phyloP scores from a whole-genome alignment of 441 rosid species.

The Rhodomyrtus psidioides region DNA sequence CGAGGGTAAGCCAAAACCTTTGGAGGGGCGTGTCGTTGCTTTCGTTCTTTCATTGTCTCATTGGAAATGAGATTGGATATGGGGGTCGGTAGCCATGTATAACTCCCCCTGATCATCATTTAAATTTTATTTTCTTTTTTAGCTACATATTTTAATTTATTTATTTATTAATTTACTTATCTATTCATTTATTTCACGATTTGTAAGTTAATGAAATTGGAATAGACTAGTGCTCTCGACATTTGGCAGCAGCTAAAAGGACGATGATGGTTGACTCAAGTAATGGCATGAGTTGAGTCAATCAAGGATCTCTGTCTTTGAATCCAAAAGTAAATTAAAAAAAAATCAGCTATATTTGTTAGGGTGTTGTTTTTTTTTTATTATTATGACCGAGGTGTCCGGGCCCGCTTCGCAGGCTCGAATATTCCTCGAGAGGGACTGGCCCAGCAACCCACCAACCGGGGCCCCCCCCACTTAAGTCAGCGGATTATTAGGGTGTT shows the following conservation, averaged over 20 bases:
- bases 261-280: neutral
- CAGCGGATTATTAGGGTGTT: too few relatives aligned
- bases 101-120: neutral
- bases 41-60: neutral
- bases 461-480: too few relatives aligned
- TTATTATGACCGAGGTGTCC: too few relatives aligned
- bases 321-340: neutral
- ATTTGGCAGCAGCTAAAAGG: neutral
- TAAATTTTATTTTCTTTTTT: neutral
- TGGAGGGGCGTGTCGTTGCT: neutral
- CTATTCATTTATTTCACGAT: neutral
- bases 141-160: neutral
- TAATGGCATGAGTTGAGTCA: neutral
- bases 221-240: neutral
- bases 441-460: too few relatives aligned
- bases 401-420: too few relatives aligned
- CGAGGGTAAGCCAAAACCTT: neutral
- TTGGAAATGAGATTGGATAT: neutral
- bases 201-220: neutral
- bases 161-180: neutral
- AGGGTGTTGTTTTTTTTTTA: too few relatives aligned
- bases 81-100: neutral
- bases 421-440: too few relatives aligned
- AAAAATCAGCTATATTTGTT: neutral
- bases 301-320: neutral